Conservation (phyloP, 768 basidiomycete species). For the Pulveroboletus sp. region DNA sequence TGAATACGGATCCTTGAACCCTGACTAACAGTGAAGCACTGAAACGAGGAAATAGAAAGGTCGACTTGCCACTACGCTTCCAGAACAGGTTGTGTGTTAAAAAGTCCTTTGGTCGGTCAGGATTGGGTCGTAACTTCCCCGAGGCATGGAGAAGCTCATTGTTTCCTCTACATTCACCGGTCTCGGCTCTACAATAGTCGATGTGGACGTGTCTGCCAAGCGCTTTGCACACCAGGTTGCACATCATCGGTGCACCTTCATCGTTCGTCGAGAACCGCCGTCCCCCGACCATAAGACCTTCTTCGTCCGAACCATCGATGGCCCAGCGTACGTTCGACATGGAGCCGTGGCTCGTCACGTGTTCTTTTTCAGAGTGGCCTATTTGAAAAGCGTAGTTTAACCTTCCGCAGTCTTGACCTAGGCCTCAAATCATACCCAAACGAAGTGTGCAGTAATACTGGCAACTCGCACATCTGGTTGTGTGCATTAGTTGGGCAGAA, state of each 20-base stretch:
- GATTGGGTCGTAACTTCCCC: conserved; percentile 39
- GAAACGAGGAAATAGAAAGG: background rate
- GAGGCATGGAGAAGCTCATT: conserved; percentile 43
- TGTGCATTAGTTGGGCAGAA: too few relatives aligned
- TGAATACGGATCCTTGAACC: conserved; percentile 62
- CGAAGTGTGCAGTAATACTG: too few relatives aligned
- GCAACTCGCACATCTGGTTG: too few relatives aligned
- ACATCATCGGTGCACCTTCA: conserved; percentile 59
- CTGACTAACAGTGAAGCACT: conserved; percentile 24
- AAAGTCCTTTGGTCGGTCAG: conserved; percentile 47
- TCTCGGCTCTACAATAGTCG: conserved; percentile 46
- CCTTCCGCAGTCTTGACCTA: too few relatives aligned
- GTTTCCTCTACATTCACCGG: conserved; percentile 34
- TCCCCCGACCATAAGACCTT: conserved; percentile 37
- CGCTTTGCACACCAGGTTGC: conserved; percentile 47
- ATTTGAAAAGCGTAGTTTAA: too few relatives aligned
- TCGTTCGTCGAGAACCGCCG: conserved; percentile 48
- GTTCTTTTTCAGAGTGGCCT: conserved; percentile 56
- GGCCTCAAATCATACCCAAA: too few relatives aligned
- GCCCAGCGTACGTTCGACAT: conserved; percentile 56
- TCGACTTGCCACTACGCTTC: conserved; percentile 46
- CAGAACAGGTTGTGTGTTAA: conserved; percentile 52
- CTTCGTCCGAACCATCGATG: conserved; percentile 49
- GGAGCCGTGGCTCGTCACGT: conserved; percentile 57
- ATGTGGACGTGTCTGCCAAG: conserved; percentile 53